Evolutionary conservation across 129 eudicot genomes (phyloP).

Genomic region (Centaurea solstitialis): DNA sequence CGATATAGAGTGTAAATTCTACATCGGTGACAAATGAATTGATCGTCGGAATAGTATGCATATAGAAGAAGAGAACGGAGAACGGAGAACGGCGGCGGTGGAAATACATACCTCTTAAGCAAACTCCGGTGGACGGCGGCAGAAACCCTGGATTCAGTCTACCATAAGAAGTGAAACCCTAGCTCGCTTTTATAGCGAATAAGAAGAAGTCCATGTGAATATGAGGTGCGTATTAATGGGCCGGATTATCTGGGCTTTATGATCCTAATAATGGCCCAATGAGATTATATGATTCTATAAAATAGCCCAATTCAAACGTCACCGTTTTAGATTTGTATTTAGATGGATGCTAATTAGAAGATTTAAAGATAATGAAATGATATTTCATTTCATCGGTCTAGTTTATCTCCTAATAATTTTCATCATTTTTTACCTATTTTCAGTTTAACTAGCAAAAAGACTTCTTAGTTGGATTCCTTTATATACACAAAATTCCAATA

Average conservation of each 20-base stretch:
- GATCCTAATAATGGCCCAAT: background rate
- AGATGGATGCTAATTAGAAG: too few species aligned
- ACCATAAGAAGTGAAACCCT: conserved; percentile 23
- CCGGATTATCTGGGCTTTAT: background rate
- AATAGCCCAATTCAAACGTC: background rate
- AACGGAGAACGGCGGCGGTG: background rate
- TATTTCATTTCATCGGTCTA: too few species aligned
- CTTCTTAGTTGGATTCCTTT: too few species aligned
- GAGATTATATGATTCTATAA: too few species aligned
- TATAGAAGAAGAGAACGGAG: background rate
- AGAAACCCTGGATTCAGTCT: conserved; percentile 23
- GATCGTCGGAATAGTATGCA: background rate
- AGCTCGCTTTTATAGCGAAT: conserved; percentile 5
- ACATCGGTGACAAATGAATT: background rate
- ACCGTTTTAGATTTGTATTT: background rate
- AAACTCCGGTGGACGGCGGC: conserved; percentile 14
- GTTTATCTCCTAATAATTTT: too few species aligned
- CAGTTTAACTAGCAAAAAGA: too few species aligned
- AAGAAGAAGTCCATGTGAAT: background rate
- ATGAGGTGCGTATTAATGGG: background rate
- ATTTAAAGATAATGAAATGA: too few species aligned
- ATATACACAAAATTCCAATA: too few species aligned
- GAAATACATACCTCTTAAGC: background rate
- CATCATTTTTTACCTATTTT: too few species aligned
- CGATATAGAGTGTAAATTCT: background rate